Evolutionary conservation across 768 basidiomycete genomes (phyloP).

Genomic region (Pisolithus orientalis): DNA sequence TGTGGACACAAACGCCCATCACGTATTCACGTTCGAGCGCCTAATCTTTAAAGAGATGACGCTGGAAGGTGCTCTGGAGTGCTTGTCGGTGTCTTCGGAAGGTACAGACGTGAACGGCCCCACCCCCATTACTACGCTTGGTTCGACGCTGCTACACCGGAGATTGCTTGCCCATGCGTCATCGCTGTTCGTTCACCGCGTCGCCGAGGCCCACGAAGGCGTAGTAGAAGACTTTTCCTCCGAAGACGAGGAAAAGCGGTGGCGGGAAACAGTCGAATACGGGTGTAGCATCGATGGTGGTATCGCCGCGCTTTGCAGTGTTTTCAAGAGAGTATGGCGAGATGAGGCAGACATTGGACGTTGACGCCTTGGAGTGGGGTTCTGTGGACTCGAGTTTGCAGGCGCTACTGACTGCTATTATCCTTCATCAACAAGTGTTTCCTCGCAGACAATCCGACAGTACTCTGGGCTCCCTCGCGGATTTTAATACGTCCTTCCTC

Average conservation of each 20-base stretch:
- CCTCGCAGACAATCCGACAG: slow-evolving; percentile 17
- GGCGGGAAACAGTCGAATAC: slow-evolving; percentile 46
- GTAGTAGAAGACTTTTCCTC: slow-evolving; percentile 9
- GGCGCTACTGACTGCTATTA: slow-evolving; percentile 50
- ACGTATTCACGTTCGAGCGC: slow-evolving; percentile 41
- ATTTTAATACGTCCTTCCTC: slow-evolving; percentile 35
- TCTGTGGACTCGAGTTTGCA: slow-evolving; percentile 41
- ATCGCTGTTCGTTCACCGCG: slow-evolving; percentile 46
- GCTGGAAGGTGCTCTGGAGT: slow-evolving; percentile 47
- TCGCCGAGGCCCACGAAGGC: slow-evolving; percentile 20
- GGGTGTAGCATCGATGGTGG: slow-evolving; percentile 60
- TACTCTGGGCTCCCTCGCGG: not conserved
- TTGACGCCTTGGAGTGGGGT: slow-evolving; percentile 26
- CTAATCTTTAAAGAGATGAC: slow-evolving; percentile 47
- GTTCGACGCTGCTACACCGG: slow-evolving; percentile 41
- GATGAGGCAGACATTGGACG: slow-evolving; percentile 23
- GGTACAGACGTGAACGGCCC: slow-evolving; percentile 5
- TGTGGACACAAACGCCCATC: slow-evolving; percentile 16
- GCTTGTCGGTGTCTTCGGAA: slow-evolving; percentile 22
- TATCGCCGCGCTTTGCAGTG: slow-evolving; percentile 45
- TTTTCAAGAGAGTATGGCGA: slow-evolving; percentile 54
- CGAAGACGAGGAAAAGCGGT: slow-evolving; percentile 29
- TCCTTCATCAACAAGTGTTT: slow-evolving; percentile 60
- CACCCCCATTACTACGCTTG: slow-evolving; percentile 47
- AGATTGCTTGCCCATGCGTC: slow-evolving; percentile 49